Conservation (phyloP, 176 grass and related monocot genomes). For the Dendrocalamus sinicus region DNA sequence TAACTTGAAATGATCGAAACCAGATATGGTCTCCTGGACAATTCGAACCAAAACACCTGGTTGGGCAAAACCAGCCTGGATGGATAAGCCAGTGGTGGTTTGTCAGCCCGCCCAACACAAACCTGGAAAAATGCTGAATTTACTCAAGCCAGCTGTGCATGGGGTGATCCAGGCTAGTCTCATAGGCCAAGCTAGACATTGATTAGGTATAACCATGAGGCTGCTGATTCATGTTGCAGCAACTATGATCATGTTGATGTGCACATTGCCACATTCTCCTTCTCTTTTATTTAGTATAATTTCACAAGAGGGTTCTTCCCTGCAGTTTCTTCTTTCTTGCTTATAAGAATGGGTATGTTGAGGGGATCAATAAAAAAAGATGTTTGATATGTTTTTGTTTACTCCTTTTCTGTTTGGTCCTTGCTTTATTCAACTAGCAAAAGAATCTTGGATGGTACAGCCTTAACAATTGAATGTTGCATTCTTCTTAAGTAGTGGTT, state of each 20-base stretch:
- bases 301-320: background rate
- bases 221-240: background rate
- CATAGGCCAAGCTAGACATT: conserved; percentile 5
- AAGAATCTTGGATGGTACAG: background rate
- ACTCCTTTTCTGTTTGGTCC: conserved; percentile 8
- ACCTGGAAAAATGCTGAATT: conserved; percentile 12
- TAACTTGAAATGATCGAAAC: conserved; percentile 5
- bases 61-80: conserved; percentile 10
- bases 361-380: conserved; percentile 9
- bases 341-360: background rate
- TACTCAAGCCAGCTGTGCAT: conserved; percentile 19
- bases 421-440: conserved; percentile 21
- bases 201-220: conserved; percentile 7
- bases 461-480: conserved; percentile 16
- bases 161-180: background rate
- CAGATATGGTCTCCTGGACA: background rate
- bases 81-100: conserved; percentile 1
- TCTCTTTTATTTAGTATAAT: conserved; percentile 17
- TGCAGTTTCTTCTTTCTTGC: conserved; percentile 23
- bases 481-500: conserved; percentile 10
- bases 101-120: background rate
- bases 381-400: conserved; percentile 25
- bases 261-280: background rate
- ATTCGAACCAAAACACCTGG: conserved; percentile 3
- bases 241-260: conserved; percentile 21